Conservation (phyloP, 306 rosid genomes). For the Begonia peltatifolia region DNA sequence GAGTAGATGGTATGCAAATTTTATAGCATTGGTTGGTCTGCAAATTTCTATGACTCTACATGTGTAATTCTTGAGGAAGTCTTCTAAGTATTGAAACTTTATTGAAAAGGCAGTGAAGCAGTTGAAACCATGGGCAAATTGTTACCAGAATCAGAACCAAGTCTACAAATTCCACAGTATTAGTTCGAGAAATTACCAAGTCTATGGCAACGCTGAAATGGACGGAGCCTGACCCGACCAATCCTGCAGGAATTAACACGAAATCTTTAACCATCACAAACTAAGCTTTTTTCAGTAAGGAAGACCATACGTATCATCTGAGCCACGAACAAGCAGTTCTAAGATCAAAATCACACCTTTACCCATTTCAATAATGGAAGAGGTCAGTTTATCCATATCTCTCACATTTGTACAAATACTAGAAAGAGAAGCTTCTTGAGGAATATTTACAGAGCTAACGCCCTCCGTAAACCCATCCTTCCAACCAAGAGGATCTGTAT, state of each 20-base stretch:
- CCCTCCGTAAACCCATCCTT: slow-evolving; percentile 35
- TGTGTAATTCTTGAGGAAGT: no score
- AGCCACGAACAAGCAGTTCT: not conserved
- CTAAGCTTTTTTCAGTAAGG: no score
- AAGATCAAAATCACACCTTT: slow-evolving; percentile 34
- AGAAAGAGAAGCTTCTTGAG: slow-evolving; percentile 23
- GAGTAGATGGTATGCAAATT: no score
- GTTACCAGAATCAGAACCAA: no score
- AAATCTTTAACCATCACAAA: slow-evolving; percentile 3
- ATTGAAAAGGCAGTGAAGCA: no score
- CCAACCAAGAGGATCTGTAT: slow-evolving; percentile 97
- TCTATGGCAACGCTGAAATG: slow-evolving; percentile 65
- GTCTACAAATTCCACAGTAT: no score
- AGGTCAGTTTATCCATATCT: slow-evolving; percentile 45
- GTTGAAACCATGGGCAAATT: no score
- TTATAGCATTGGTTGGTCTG: no score
- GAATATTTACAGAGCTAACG: slow-evolving; percentile 13
- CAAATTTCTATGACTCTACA: no score
- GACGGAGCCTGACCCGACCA: slow-evolving; percentile 43
- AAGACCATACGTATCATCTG: no score
- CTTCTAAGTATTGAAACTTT: no score
- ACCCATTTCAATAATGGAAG: slow-evolving; percentile 39
- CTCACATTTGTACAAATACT: slow-evolving; percentile 40
- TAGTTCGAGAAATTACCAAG: slow-evolving; percentile 29
- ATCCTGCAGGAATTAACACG: slow-evolving; percentile 29